Evolutionary conservation across 73 alveolate species (phyloP).

Genomic region (Uronychia setigera): DNA sequence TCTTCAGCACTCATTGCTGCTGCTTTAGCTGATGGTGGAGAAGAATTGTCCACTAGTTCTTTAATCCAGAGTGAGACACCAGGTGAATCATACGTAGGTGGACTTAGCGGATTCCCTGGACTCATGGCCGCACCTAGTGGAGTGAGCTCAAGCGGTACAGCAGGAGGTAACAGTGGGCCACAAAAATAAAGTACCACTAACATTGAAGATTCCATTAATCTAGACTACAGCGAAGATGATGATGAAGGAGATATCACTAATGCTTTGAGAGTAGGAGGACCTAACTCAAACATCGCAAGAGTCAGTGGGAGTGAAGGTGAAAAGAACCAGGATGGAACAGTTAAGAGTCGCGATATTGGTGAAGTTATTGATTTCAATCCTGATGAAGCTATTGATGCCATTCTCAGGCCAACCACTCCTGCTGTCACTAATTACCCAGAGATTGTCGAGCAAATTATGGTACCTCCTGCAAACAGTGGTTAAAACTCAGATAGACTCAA

Average conservation of each 20-base stretch:
- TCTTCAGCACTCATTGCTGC: neutral
- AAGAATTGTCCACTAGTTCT: neutral
- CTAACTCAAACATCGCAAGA: neutral
- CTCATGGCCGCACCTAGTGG: too few species aligned
- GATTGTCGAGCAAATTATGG: neutral
- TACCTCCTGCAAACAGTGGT: neutral
- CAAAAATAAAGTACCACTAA: too few species aligned
- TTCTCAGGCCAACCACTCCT: neutral
- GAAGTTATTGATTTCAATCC: neutral
- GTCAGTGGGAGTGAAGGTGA: neutral
- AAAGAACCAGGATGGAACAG: neutral
- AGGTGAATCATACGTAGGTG: neutral
- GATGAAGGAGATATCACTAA: neutral
- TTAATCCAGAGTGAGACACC: neutral
- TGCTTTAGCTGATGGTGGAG: neutral
- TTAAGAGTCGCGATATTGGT: too few species aligned
- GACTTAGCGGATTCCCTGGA: neutral
- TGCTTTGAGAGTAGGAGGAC: neutral
- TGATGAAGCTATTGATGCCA: neutral
- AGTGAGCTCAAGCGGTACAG: too few species aligned
- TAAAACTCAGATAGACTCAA: neutral
- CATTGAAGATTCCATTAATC: neutral
- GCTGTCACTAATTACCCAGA: neutral
- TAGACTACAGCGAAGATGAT: neutral
- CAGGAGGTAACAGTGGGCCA: too few species aligned